Evolutionary conservation across 73 alveolate genomes (phyloP).

Genomic region (Loxodes magnus): DNA sequence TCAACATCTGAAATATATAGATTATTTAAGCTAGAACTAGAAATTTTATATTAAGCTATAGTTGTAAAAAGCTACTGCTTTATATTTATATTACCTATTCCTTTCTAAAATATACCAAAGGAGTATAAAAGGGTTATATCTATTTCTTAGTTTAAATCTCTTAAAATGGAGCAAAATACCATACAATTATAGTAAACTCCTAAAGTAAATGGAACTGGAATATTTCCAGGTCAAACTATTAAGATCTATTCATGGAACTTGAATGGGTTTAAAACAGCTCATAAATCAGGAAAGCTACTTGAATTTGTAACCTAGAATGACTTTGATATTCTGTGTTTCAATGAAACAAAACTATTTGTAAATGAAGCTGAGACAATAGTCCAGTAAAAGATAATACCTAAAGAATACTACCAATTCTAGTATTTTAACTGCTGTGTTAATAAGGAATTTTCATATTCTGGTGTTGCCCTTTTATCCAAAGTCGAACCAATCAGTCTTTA

Average conservation of each 20-base stretch:
- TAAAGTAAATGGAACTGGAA: no score
- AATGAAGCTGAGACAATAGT: conserved; percentile 17
- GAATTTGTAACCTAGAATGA: conserved; percentile 41
- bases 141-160: no score
- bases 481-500: conserved; percentile 57
- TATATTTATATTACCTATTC: no score
- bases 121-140: no score
- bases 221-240: no score
- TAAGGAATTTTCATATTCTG: conserved; percentile 88
- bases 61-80: no score
- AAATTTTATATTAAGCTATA: no score
- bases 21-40: no score
- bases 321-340: conserved; percentile 64
- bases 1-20: no score
- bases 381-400: not conserved
- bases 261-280: conserved; percentile 74
- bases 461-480: conserved; percentile 79
- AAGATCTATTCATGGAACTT: conserved; percentile 88
- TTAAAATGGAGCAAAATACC: no score
- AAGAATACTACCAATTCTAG: conserved; percentile 31
- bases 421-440: conserved; percentile 61
- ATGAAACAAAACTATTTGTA: conserved; percentile 81
- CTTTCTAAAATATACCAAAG: no score
- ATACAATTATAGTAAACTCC: no score
- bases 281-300: conserved; percentile 43